Evolutionary conservation across 2,329 filamentous ascomycete species (phyloP).

Genomic region (Cordyceps fumosorosea): DNA sequence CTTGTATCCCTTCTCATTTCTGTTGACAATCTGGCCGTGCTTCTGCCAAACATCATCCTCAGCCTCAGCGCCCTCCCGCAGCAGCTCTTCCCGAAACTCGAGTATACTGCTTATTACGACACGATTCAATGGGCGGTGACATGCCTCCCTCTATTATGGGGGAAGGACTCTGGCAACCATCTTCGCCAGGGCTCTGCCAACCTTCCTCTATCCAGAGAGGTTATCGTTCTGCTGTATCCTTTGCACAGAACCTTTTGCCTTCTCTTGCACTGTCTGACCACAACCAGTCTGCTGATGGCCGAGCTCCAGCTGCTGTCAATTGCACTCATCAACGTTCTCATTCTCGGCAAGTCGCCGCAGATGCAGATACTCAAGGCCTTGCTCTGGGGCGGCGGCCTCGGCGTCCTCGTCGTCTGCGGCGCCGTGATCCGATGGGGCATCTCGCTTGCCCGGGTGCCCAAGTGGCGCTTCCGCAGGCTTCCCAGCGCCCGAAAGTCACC

Average conservation of each 20-base stretch:
- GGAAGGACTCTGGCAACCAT: slow-evolving; percentile 26
- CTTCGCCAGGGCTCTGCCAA: slow-evolving; percentile 25
- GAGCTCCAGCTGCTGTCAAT: slow-evolving; percentile 85
- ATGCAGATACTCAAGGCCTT: slow-evolving; percentile 77
- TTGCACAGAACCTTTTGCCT: slow-evolving; percentile 72
- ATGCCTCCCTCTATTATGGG: slow-evolving; percentile 54
- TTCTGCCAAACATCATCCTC: slow-evolving; percentile 78
- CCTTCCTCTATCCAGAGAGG: slow-evolving; percentile 45
- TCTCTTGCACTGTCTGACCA: slow-evolving; percentile 73
- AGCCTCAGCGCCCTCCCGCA: slow-evolving; percentile 71
- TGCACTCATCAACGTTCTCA: slow-evolving; percentile 70
- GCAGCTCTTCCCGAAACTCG: slow-evolving; percentile 60
- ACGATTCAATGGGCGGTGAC: slow-evolving; percentile 74
- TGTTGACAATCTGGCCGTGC: slow-evolving; percentile 48
- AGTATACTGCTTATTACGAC: slow-evolving; percentile 51
- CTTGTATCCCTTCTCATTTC: slow-evolving; percentile 71
- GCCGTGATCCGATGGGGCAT: slow-evolving; percentile 78
- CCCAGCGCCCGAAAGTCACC: slow-evolving; percentile 29
- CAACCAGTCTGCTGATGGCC: slow-evolving; percentile 77
- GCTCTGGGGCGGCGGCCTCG: slow-evolving; percentile 76
- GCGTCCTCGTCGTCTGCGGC: slow-evolving; percentile 65
- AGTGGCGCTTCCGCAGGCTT: slow-evolving; percentile 73
- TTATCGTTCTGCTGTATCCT: slow-evolving; percentile 64
- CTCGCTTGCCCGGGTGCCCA: slow-evolving; percentile 77
- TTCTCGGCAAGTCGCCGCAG: slow-evolving; percentile 76